These are phyloP conservation scores for Penicillium hordei DNA, from an alignment of 2,329 filamentous ascomycete genomes.

Conservation along the genomic window DNA sequence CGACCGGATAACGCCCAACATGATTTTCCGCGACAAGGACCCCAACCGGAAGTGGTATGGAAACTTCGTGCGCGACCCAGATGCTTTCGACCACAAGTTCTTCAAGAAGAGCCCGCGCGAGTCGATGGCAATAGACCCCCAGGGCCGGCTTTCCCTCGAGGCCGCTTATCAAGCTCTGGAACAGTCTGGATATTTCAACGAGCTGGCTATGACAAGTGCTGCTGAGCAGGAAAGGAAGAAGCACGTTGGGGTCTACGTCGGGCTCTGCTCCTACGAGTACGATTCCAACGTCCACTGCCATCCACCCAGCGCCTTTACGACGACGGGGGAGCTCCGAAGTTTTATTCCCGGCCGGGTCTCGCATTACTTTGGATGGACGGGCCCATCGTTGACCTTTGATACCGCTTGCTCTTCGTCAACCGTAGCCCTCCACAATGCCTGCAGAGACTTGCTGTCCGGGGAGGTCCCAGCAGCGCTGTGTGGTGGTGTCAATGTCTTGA, in stretches of 20 bases:
- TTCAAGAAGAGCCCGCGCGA: constrained; percentile 34
- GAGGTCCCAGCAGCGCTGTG: constrained; percentile 29
- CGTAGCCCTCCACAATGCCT: constrained; percentile 34
- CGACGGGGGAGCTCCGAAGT: no score
- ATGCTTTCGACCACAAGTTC: constrained; percentile 36
- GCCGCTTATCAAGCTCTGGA: constrained; percentile 36
- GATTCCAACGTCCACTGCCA: no score
- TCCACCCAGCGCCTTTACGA: no score
- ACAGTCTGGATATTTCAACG: constrained; percentile 30
- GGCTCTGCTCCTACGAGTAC: no score
- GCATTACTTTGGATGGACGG: no score
- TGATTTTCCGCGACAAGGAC: background rate
- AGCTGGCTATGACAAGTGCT: no score
- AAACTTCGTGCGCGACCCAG: constrained; percentile 19
- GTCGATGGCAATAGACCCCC: constrained; percentile 30
- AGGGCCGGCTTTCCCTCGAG: constrained; percentile 31
- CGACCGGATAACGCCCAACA: background rate
- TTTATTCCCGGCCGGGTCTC: no score
- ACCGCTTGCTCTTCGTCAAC: constrained; percentile 41
- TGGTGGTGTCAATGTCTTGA: constrained; percentile 39
- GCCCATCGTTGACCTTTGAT: no score
- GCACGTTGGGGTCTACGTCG: no score
- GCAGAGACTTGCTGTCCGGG: constrained; percentile 17
- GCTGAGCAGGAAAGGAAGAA: no score
- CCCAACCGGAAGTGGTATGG: constrained; percentile 13